Evolutionary conservation across 2,329 filamentous ascomycete species (phyloP).

Genomic region (Chrysosporium keratinophilum): DNA sequence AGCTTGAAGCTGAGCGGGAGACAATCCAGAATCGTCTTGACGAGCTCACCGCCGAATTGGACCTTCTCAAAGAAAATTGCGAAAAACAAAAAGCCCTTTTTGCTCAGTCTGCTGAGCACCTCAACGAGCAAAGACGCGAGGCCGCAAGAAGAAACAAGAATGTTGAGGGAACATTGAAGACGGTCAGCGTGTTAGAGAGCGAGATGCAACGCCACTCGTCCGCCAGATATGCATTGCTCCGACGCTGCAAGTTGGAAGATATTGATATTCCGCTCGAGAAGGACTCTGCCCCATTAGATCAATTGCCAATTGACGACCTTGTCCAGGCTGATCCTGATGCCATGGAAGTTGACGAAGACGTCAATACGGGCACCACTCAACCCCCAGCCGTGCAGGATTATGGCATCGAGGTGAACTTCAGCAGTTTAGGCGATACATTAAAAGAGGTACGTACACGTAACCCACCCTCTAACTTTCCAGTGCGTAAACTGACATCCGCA

Average conservation of each 20-base stretch:
- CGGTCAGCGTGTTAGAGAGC: constrained; percentile 68
- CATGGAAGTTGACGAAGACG: constrained; percentile 81
- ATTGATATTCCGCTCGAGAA: constrained; percentile 69
- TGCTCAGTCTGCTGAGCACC: constrained; percentile 59
- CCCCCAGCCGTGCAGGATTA: constrained; percentile 69
- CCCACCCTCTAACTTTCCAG: neutral
- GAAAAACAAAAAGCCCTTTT: constrained; percentile 59
- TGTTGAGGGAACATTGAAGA: constrained; percentile 64
- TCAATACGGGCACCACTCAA: constrained; percentile 38
- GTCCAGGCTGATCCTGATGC: constrained; percentile 65
- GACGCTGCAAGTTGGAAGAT: constrained; percentile 87
- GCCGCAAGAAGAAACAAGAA: constrained; percentile 75
- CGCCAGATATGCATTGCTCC: constrained; percentile 70
- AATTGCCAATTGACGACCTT: constrained; percentile 77
- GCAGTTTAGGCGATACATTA: constrained; percentile 68
- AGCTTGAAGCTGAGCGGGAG: constrained; percentile 61
- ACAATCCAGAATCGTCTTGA: constrained; percentile 64
- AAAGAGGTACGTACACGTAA: constrained; percentile 50
- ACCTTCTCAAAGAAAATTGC: constrained; percentile 61
- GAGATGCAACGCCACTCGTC: constrained; percentile 78
- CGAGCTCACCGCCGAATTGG: constrained; percentile 63
- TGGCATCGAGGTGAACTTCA: constrained; percentile 83
- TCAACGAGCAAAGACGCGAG: constrained; percentile 67
- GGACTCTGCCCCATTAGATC: constrained; percentile 62
- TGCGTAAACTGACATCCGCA: constrained; percentile 22